These are phyloP conservation scores for Heimioporus punctisporus DNA, from an alignment of 1,284 basidiomycete genomes.

Conservation along the genomic window DNA sequence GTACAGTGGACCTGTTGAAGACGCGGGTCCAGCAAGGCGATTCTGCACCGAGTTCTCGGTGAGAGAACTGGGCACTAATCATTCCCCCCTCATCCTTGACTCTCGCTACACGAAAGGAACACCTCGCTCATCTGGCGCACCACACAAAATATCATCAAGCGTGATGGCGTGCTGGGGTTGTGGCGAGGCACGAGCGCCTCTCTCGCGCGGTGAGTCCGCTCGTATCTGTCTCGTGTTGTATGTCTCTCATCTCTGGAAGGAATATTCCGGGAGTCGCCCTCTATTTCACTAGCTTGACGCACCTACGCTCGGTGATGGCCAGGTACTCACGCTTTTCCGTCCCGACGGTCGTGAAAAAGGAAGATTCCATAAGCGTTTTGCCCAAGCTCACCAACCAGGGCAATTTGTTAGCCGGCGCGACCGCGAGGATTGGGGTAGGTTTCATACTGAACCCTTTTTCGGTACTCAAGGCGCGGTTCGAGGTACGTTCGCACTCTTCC, in stretches of 20 bases:
- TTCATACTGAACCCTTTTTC: constrained; percentile 94
- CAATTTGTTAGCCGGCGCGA: constrained; percentile 90
- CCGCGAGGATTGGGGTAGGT: constrained; percentile 85
- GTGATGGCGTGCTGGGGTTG: constrained; percentile 67
- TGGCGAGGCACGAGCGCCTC: constrained; percentile 92
- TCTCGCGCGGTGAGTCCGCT: constrained; percentile 59
- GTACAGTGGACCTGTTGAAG: constrained; percentile 85
- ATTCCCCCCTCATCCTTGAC: constrained; percentile 1
- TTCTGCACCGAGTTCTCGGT: constrained; percentile 40
- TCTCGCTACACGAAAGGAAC: constrained; percentile 31
- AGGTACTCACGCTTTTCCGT: constrained; percentile 62
- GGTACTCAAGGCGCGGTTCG: constrained; percentile 93
- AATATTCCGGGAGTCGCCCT: constrained; percentile 94
- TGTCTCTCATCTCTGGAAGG: constrained; percentile 40
- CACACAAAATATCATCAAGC: constrained; percentile 58
- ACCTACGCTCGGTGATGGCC: constrained; percentile 74
- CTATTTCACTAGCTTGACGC: constrained; percentile 88
- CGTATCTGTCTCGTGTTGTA: neutral
- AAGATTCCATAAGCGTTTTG: constrained; percentile 55
- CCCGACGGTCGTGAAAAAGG: constrained; percentile 26
- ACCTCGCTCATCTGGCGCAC: constrained; percentile 47
- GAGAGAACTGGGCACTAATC: constrained; percentile 13
- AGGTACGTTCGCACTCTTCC: constrained; percentile 54
- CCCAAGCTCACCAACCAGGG: constrained; percentile 81
- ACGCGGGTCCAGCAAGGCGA: constrained; percentile 86